phyloP scores from a whole-genome alignment of 176 grass and related monocot genomes.

The Oryza rufipogon region DNA sequence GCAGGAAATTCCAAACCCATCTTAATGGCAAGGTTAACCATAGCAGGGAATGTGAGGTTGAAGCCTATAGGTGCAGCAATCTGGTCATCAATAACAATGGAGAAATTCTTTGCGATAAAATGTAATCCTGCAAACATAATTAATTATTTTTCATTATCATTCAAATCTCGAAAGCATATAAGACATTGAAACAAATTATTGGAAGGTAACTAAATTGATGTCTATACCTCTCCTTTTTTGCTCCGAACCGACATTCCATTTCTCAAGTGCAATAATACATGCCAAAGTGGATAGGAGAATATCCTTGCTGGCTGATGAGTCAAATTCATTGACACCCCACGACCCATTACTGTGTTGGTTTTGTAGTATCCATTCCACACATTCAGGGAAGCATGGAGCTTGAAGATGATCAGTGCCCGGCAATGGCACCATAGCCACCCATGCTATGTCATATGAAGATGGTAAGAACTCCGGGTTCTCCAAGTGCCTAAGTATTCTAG shows the following conservation, averaged over 20 bases:
- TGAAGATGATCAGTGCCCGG: slow-evolving; percentile 7
- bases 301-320: slow-evolving; percentile 43
- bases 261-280: slow-evolving; percentile 55
- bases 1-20: too few relatives aligned
- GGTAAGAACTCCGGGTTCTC: too few relatives aligned
- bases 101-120: too few relatives aligned
- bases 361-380: slow-evolving; percentile 56
- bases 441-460: too few relatives aligned
- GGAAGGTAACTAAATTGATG: neutral
- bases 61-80: too few relatives aligned
- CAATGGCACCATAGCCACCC: slow-evolving; percentile 60
- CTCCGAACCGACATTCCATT: slow-evolving; percentile 53
- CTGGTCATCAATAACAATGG: too few relatives aligned
- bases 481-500: too few relatives aligned
- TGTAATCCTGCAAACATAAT: too few relatives aligned
- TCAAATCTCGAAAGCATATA: neutral
- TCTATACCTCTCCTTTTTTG: slow-evolving; percentile 51
- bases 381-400: slow-evolving; percentile 48
- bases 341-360: slow-evolving; percentile 59
- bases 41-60: too few relatives aligned
- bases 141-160: too few relatives aligned
- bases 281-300: slow-evolving; percentile 53
- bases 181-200: neutral
- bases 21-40: too few relatives aligned
- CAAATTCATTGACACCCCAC: slow-evolving; percentile 41